Evolutionary conservation across 768 basidiomycete genomes (phyloP).

Genomic region (Naematelia aurantialba): DNA sequence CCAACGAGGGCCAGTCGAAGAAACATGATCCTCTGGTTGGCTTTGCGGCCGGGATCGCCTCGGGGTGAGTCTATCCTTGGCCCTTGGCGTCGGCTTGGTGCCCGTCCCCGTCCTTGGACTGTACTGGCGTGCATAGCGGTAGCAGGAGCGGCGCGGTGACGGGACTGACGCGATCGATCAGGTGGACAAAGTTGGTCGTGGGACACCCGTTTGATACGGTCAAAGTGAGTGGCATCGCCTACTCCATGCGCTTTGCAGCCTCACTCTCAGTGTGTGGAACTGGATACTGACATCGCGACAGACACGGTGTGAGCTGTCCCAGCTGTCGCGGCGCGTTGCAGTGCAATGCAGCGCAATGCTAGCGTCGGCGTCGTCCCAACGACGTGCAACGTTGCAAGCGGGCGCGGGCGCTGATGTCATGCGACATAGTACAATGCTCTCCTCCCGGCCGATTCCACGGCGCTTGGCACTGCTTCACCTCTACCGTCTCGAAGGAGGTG

Average conservation of each 20-base stretch:
- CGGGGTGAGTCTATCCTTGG: constrained; percentile 28
- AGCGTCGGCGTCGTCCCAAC: too few relatives aligned
- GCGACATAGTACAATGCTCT: constrained; percentile 35
- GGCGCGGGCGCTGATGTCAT: background rate
- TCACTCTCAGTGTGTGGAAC: too few relatives aligned
- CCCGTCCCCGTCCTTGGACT: too few relatives aligned
- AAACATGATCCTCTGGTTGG: constrained; percentile 37
- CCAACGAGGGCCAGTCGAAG: background rate
- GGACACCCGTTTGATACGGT: constrained; percentile 48
- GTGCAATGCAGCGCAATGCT: too few relatives aligned
- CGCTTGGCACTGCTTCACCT: constrained; percentile 34
- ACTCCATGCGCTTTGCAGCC: too few relatives aligned
- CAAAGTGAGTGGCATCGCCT: constrained; percentile 24
- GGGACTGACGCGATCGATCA: too few relatives aligned
- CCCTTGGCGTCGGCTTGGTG: too few relatives aligned
- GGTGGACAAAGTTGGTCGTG: constrained; percentile 39
- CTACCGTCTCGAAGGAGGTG: constrained; percentile 39
- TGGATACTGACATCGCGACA: background rate
- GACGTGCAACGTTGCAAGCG: too few relatives aligned
- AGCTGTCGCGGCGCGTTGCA: too few relatives aligned
- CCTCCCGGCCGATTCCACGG: constrained; percentile 34
- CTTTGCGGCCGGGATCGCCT: constrained; percentile 45
- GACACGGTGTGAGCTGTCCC: constrained; percentile 34
- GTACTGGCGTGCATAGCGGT: too few relatives aligned
- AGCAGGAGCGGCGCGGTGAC: too few relatives aligned